Conservation (phyloP, 2,329 filamentous ascomycete genomes). For the Aspergillus ustus region DNA sequence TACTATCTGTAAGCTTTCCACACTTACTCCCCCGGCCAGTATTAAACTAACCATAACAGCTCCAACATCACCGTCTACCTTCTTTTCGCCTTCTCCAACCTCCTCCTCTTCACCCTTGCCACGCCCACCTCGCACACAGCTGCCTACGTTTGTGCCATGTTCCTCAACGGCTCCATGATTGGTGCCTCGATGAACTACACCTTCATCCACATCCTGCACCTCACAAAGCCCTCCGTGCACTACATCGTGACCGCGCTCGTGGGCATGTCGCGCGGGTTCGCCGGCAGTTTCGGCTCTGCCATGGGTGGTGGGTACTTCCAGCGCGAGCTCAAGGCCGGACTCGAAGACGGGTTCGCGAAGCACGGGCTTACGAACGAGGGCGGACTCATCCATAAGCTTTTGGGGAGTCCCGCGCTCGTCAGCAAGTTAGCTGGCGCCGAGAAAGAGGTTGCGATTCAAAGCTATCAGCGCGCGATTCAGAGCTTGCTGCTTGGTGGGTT, state of each 20-base stretch:
- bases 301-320: conserved; percentile 78
- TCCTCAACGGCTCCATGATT: conserved; percentile 72
- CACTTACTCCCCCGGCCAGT: not conserved
- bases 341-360: conserved; percentile 63
- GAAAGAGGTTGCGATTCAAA: conserved; percentile 55
- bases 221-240: conserved; percentile 68
- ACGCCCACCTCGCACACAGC: conserved; percentile 56
- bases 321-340: conserved; percentile 60
- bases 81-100: conserved; percentile 65
- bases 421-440: conserved; percentile 54
- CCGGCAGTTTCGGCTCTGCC: conserved; percentile 77
- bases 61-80: conserved; percentile 64
- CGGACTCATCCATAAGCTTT: conserved; percentile 57
- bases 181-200: conserved; percentile 80
- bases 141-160: conserved; percentile 64
- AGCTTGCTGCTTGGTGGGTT: conserved; percentile 59
- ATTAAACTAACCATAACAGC: conserved; percentile 28
- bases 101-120: conserved; percentile 61
- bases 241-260: conserved; percentile 77
- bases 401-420: conserved; percentile 64
- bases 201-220: conserved; percentile 76
- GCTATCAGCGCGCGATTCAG: conserved; percentile 60
- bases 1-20: conserved; percentile 64
- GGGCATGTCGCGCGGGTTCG: conserved; percentile 80
- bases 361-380: conserved; percentile 43